Conservation (phyloP, 345 rosid genomes). For the Eucalyptus melliodora region DNA sequence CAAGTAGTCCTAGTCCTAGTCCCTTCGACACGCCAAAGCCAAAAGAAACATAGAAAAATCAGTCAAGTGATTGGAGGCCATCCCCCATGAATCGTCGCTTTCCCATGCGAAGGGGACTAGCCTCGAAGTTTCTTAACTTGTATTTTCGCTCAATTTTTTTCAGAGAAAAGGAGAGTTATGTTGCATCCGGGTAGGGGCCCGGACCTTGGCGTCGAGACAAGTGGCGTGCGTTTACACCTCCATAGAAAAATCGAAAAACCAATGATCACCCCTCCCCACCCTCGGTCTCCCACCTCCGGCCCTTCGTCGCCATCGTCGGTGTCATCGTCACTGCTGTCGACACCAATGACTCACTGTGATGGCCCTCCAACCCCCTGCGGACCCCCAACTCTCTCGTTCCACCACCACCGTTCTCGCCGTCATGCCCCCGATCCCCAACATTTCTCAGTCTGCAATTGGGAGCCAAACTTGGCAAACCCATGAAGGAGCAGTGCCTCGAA, state of each 20-base stretch:
- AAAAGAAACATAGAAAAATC: neutral
- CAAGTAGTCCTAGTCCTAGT: neutral
- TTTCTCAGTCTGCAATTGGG: neutral
- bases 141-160: neutral
- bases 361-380: neutral
- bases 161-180: neutral
- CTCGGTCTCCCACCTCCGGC: neutral
- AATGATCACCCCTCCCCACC: neutral
- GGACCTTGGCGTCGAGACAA: neutral
- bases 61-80: neutral
- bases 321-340: neutral
- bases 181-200: neutral
- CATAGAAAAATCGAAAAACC: neutral
- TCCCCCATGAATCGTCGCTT: neutral
- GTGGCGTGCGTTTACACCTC: neutral
- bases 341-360: neutral
- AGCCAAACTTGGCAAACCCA: neutral
- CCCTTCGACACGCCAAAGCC: neutral
- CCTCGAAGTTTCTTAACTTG: neutral
- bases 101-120: neutral
- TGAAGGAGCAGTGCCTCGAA: neutral
- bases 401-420: neutral
- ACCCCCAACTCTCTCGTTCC: neutral
- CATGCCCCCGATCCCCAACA: neutral
- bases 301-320: neutral